Evolutionary conservation across 352 stramenopile species (phyloP), one percentile per base, ranked within the genome.

Genomic region (Globisporangium uncinulatum): DNA sequence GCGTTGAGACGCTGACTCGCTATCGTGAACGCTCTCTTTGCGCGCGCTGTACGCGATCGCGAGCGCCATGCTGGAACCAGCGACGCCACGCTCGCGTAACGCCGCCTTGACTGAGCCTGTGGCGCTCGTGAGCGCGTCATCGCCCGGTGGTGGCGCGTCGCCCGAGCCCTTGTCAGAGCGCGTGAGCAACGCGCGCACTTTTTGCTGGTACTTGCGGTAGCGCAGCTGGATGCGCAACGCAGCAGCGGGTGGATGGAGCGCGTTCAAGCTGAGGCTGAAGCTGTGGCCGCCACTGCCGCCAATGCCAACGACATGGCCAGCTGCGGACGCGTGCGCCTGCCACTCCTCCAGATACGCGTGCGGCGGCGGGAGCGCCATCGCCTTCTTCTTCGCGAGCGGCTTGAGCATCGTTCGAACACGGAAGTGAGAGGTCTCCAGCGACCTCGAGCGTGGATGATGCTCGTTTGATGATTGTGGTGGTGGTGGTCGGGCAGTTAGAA

Each of bases 131-230:
- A 62, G 39, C 5, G 47, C 64, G 6, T 54, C 55, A 45, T 69
- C 60, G 49, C 63, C 45, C 37, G 63, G 57, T 9, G 60, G 51
- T 31, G 72, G 55, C 41, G 74, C 64, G 52, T 76, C 66, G 47
- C 77, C 67, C 14, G 62, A n/a, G n/a, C n/a, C 61, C 0, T 70
- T 62, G 8, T 69, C 57, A 55, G 65, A 62, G 46, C 86, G 86
- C 55, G 80, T 84, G 31, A 92, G 65, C 21, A 88, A 59, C 41
- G 66, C 32, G 32, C 79, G 74, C 58, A 86, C 70, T 56, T 87
- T 87, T 11, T 83, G 66, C 54, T 87, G 76, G 68, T 89, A 87
- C 49, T 79, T 74, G 46, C 80, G 77, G 65, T 92, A 92, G 42
- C 77, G 79, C 60, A 84, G 51, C 61, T 90, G 82, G 58, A 92